Percentiles rank a stretch among this genome's conserved stretches.
Conservation (phyloP, 176 grass and related monocot genomes). For the Olyra latifolia region DNA sequence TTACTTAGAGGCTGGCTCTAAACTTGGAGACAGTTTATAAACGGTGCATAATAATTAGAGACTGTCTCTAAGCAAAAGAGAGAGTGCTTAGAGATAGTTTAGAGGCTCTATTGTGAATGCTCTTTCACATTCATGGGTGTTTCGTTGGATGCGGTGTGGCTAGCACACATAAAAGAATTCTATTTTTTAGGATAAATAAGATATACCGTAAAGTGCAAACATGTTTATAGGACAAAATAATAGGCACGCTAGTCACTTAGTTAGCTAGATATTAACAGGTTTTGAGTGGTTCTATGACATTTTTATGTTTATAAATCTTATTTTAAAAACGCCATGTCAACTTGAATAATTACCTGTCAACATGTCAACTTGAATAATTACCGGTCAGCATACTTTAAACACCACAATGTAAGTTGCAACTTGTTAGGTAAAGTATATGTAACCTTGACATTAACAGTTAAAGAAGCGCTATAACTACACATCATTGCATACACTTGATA, state of each 20-base stretch:
- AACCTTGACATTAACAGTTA: not conserved
- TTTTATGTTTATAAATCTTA: not conserved
- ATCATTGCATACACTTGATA: too few species aligned
- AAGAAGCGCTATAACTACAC: not conserved
- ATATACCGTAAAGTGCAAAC: not conserved
- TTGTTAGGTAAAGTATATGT: not conserved
- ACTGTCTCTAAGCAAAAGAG: too few species aligned
- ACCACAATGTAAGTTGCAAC: not conserved
- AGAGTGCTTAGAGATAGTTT: too few species aligned
- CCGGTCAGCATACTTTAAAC: not conserved
- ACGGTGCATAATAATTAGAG: too few species aligned
- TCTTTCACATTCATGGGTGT: too few species aligned
- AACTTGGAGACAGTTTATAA: too few species aligned
- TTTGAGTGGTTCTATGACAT: not conserved
- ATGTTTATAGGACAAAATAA: not conserved
- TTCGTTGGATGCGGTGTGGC: not conserved
- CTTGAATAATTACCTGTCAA: not conserved
- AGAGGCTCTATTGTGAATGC: too few species aligned
- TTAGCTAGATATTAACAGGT: not conserved
- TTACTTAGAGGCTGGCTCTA: too few species aligned
- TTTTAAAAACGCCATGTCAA: too few species aligned
- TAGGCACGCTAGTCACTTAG: not conserved
- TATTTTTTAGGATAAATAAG: too few species aligned
- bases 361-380: not conserved
- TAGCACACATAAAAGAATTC: too few species aligned